phyloP scores from a whole-genome alignment of 116 monocot genomes.

The Thalassia testudinum region DNA sequence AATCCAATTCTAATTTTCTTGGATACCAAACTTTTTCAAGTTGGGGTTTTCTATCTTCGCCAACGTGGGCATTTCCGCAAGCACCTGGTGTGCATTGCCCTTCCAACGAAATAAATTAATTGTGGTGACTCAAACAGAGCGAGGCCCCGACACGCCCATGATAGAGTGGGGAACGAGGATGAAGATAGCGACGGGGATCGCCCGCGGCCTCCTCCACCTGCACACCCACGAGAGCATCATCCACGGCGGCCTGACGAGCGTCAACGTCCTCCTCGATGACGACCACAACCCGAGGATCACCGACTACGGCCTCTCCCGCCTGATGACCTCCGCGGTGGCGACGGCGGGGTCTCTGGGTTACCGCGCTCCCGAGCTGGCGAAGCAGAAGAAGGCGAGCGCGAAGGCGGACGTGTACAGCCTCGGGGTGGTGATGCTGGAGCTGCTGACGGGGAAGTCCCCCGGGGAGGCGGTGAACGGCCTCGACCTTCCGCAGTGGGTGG shows the following conservation, averaged over 20 bases:
- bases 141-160: constrained; percentile 53
- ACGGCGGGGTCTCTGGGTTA: constrained; percentile 74
- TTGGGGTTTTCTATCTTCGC: too few species aligned
- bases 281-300: constrained; percentile 29
- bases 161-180: constrained; percentile 75
- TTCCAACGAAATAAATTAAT: too few species aligned
- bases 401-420: constrained; percentile 88
- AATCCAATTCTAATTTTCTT: too few species aligned
- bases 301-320: constrained; percentile 69
- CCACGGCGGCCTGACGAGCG: constrained; percentile 73
- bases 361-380: constrained; percentile 85
- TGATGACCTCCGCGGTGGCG: constrained; percentile 47
- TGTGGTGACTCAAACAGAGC: constrained; percentile 21
- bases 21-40: too few species aligned
- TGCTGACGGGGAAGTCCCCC: constrained; percentile 78
- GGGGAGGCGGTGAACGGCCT: constrained; percentile 49
- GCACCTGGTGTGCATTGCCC: too few species aligned
- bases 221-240: constrained; percentile 46
- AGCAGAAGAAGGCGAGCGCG: constrained; percentile 66
- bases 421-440: constrained; percentile 71
- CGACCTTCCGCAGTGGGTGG: constrained; percentile 89
- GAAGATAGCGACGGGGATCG: constrained; percentile 43
- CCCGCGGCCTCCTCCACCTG: constrained; percentile 54
- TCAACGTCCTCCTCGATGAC: constrained; percentile 61
- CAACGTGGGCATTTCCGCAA: too few species aligned